These are phyloP conservation scores for Neurospora tetraspora DNA, from an alignment of 495 filamentous ascomycete species.

Conservation along the genomic window DNA sequence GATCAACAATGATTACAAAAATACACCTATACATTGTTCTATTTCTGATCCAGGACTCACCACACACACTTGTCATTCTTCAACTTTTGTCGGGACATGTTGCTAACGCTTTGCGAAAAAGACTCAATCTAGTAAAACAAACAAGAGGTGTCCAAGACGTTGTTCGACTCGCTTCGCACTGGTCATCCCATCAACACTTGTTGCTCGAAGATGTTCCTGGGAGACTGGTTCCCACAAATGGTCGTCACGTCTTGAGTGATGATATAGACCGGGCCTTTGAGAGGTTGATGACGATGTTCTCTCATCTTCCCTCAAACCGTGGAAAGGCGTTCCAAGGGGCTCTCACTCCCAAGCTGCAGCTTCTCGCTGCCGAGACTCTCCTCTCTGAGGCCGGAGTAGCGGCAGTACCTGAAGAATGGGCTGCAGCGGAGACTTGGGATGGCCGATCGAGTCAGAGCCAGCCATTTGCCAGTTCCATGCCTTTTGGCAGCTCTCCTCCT, in stretches of 20 bases:
- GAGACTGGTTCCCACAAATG: not conserved
- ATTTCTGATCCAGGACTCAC: not conserved
- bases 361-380: slow-evolving; percentile 15
- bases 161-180: slow-evolving; percentile 9
- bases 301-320: not conserved
- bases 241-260: not conserved
- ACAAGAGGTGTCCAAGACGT: not conserved
- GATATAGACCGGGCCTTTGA: not conserved
- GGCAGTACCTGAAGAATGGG: not conserved
- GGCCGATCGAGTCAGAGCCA: not conserved
- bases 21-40: slow-evolving; percentile 1
- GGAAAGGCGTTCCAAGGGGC: not conserved
- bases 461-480: slow-evolving; percentile 1
- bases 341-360: not conserved
- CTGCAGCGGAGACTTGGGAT: not conserved
- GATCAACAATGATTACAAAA: not conserved
- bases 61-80: not conserved
- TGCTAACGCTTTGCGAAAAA: slow-evolving; percentile 4
- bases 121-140: slow-evolving; percentile 9
- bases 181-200: slow-evolving; percentile 8
- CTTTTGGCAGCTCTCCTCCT: slow-evolving; percentile 13
- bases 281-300: not conserved
- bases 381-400: slow-evolving; percentile 16
- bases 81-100: not conserved
- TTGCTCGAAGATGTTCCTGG: slow-evolving; percentile 1